phyloP scores from a whole-genome alignment of 139 green algal species.

The Haematococcus sp. region DNA sequence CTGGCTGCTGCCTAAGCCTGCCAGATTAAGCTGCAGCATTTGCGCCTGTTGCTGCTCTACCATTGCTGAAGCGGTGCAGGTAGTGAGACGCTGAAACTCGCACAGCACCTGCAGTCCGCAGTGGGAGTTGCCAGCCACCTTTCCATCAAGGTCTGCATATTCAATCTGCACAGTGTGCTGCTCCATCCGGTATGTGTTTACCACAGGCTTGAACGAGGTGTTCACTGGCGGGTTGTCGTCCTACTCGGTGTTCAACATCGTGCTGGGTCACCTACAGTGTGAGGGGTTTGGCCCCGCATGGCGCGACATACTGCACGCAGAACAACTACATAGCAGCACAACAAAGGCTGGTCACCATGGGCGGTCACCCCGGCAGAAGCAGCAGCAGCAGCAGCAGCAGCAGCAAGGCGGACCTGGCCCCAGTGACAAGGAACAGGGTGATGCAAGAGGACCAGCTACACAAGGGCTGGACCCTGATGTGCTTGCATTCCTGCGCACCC shows the following conservation, averaged over 20 bases:
- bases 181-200: too few relatives aligned
- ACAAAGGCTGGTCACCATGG: neutral
- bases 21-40: too few relatives aligned
- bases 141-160: too few relatives aligned
- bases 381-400: neutral
- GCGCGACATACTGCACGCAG: neutral
- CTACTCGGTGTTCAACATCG: slow-evolving; percentile 77
- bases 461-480: neutral
- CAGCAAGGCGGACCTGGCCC: neutral
- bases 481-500: neutral
- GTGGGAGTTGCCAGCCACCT: too few relatives aligned
- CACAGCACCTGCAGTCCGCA: too few relatives aligned
- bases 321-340: neutral
- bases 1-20: too few relatives aligned
- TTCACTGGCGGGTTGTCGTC: slow-evolving; percentile 64
- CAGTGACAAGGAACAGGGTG: too few relatives aligned
- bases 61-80: too few relatives aligned
- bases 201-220: slow-evolving; percentile 70
- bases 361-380: neutral
- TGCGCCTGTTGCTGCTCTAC: too few relatives aligned
- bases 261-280: slow-evolving; percentile 66
- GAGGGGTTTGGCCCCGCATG: slow-evolving; percentile 28
- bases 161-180: too few relatives aligned
- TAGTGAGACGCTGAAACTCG: too few relatives aligned
- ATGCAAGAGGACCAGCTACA: neutral